phyloP scores from a whole-genome alignment of 106 monocot species.

The Platanthera zijinensis region DNA sequence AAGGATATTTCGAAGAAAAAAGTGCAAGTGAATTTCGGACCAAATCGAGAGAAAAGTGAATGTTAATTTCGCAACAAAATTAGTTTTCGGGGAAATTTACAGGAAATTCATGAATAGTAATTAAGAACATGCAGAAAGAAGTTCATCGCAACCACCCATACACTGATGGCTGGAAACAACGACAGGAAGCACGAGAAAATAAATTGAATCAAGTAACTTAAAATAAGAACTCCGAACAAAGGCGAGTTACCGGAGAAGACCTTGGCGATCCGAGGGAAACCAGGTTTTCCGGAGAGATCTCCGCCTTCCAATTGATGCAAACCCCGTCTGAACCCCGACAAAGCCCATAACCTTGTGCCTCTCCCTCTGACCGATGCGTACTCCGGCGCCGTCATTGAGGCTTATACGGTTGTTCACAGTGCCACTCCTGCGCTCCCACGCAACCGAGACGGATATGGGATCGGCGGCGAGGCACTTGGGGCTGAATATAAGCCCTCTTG shows the following conservation, averaged over 20 bases:
- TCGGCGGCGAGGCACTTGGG: slow-evolving; percentile 23
- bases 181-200: neutral
- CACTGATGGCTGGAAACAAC: neutral
- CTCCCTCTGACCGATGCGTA: slow-evolving; percentile 13
- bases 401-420: neutral
- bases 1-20: neutral
- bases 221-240: neutral
- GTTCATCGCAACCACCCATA: neutral
- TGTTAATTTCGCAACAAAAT: neutral
- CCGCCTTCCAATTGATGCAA: slow-evolving; percentile 54
- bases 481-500: neutral
- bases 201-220: neutral
- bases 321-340: slow-evolving; percentile 93
- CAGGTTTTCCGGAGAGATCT: slow-evolving; percentile 76
- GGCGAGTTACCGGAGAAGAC: slow-evolving; percentile 56
- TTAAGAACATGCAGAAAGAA: neutral
- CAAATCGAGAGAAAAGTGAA: neutral
- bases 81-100: neutral
- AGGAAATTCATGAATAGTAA: neutral
- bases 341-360: slow-evolving; percentile 82
- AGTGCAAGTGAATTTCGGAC: neutral
- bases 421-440: slow-evolving; percentile 32
- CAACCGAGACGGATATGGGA: slow-evolving; percentile 58
- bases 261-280: slow-evolving; percentile 77
- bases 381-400: neutral